Conservation (phyloP, 108 stramenopile genomes). For the Cyclotella cryptica region DNA sequence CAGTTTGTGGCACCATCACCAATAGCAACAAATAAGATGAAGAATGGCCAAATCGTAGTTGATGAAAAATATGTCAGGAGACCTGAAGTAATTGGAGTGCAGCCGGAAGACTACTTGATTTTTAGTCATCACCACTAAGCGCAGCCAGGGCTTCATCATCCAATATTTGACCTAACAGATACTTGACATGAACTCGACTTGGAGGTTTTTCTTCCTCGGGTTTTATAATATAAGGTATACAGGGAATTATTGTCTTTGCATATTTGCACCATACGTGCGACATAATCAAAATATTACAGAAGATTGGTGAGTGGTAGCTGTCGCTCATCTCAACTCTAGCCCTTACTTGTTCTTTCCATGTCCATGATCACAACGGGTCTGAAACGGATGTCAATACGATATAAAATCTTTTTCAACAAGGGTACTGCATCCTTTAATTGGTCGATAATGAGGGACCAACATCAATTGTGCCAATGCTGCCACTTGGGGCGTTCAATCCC, state of each 20-base stretch:
- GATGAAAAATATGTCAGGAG: too few species aligned
- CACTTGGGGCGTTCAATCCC: slow-evolving; percentile 98
- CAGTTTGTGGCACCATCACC: too few species aligned
- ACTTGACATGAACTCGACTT: too few species aligned
- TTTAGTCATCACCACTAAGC: too few species aligned
- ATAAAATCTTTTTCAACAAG: slow-evolving; percentile 98
- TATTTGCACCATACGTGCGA: slow-evolving; percentile 79
- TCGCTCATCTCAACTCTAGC: slow-evolving; percentile 78
- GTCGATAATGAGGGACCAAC: slow-evolving; percentile 97
- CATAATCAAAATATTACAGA: slow-evolving; percentile 97
- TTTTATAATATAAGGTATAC: slow-evolving; percentile 35
- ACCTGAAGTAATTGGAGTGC: too few species aligned
- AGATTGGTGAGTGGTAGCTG: slow-evolving; percentile 97
- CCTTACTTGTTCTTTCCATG: slow-evolving; percentile 79
- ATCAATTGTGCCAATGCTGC: slow-evolving; percentile 90
- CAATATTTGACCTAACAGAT: too few species aligned
- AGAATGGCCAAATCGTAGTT: too few species aligned
- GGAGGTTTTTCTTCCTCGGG: slow-evolving; percentile 18
- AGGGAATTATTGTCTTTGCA: slow-evolving; percentile 58
- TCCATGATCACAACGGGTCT: slow-evolving; percentile 92
- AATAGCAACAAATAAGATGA: too few species aligned
- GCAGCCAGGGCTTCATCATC: too few species aligned
- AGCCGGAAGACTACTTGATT: too few species aligned
- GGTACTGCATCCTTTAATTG: slow-evolving; percentile 90
- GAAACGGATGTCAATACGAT: slow-evolving; percentile 97